Base-by-base conservation (phyloP, 371 early-diverging fungal species). In the Mucor plumbeus region DNA sequence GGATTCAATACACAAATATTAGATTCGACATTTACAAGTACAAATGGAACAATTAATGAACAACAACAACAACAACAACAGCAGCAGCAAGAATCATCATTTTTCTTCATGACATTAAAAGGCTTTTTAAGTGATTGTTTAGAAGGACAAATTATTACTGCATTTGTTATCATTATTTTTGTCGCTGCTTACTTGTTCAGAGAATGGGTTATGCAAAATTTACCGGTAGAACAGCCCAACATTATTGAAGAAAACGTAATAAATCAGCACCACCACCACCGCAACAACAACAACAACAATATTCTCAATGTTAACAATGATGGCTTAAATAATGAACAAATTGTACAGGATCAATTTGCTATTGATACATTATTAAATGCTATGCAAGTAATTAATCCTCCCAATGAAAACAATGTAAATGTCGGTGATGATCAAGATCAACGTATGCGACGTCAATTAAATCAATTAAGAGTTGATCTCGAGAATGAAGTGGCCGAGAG, bases 201-300 rank as follows among this genome's bases (percentile, higher is more conserved):
- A 53, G 96, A 96, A 77, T 94, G 94, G 89, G 87, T 95, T 13
- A 75, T 89, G 41, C 87, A 91, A 63, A 91, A 94, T 59, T 87
- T 90, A 34, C 78, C 78, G 26, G 75, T 54, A 1, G 78, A 61
- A 21, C 59, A 63, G 26, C 55, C 61, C 54, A 54, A 55, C 19
- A 36, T 33, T 60, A 15, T 63, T 47, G 33, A 63, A 55, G 21
- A 33, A 53, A 36, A 33, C 1, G 8, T 35, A 34, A n/a, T 33
- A 33, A 31, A 31, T 7, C 62, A 48, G 15, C 68, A 57, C 36
- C 56, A 63, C 36, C 56, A 63, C 4, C 14, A 50, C 11, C 53
- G 64, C 15, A 50, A 66, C 17, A 48, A 33, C 13, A 34, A 44
- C 3, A 4, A 11, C 21, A 53, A 35, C 34, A 60, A 67, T 35